Percentiles rank a stretch among this genome's conserved stretches.
These are phyloP conservation scores for Xerocomus brunneocitrinus DNA, from an alignment of 768 basidiomycete species.

Conservation along the genomic window DNA sequence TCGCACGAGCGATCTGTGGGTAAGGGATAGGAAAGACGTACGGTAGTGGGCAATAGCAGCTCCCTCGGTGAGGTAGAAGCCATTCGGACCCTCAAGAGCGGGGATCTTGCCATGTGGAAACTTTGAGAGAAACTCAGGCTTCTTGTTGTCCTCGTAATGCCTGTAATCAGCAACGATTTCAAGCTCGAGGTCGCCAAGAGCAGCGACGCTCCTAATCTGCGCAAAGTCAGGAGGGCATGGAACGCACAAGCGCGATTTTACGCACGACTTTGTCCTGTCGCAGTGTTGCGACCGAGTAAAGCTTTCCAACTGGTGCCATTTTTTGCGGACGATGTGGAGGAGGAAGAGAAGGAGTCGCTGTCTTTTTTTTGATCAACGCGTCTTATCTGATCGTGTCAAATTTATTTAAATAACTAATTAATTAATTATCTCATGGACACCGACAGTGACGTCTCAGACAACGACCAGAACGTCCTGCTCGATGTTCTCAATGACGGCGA, in stretches of 20 bases:
- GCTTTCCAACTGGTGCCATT: constrained; percentile 60
- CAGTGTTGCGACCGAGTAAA: constrained; percentile 49
- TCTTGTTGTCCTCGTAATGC: constrained; percentile 64
- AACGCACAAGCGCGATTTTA: constrained; percentile 2
- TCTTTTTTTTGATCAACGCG: constrained; percentile 22
- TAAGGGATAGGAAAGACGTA: constrained; percentile 44
- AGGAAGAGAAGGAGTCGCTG: constrained; percentile 4
- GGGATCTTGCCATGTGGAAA: constrained; percentile 86
- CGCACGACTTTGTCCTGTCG: constrained; percentile 45
- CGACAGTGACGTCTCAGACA: constrained; percentile 27
- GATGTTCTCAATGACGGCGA: constrained; percentile 10
- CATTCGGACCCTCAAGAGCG: constrained; percentile 69
- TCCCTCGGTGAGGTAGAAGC: constrained; percentile 75
- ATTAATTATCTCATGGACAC: constrained; percentile 21
- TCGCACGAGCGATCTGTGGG: constrained; percentile 11
- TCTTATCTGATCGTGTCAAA: constrained; percentile 28
- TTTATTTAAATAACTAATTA: constrained; percentile 19
- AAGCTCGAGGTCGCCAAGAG: constrained; percentile 54
- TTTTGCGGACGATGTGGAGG: constrained; percentile 27
- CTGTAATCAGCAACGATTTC: constrained; percentile 50
- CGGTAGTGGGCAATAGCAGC: constrained; percentile 81
- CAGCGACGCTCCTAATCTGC: constrained; percentile 54
- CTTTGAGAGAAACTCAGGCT: constrained; percentile 65
- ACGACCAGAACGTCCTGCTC: constrained; percentile 19
- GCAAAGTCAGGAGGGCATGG: constrained; percentile 1